Base-by-base conservation (phyloP, 306 rosid genomes). In the Ammopiptanthus mongolicus region DNA sequence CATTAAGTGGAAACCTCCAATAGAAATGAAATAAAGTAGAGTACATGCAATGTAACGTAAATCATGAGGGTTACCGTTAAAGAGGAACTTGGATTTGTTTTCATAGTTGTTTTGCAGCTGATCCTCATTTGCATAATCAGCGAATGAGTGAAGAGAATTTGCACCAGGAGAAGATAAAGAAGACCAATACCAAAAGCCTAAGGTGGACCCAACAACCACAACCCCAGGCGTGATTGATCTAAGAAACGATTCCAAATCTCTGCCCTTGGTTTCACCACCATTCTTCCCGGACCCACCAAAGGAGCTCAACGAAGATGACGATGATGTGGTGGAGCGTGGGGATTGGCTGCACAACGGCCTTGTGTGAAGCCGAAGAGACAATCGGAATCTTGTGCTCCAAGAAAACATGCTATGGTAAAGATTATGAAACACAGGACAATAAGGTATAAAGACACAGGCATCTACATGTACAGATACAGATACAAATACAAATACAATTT, bases 331-430 rank as follows among this genome's bases (percentile, higher is more conserved):
- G 65, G 80, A 42, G 52, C 80, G 62, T 23, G 65, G 82, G n/a
- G 85, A 74, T 77, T 88, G 86, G 84, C 5, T 60, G 47, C 31
- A 72, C 6, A 82, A 76, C 0, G 60, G 60, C 9, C 80, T 86
- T 41, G 62, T 61, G 56, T 36, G 55, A 25, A 34, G 84, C 23
- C 82, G 78, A 0, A 77, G 55, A 53, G 66, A 72, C 10, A 9
- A 71, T 17, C 55, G 80, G 50, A 81, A 79, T 78, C 77, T 82
- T 75, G 78, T 77, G 19, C 75, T 81, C 76, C 73, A 70, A 65
- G 91, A 84, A 90, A 85, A 90, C 96, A 88, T 92, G 31, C 48
- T 78, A 63, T 63, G 52, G 61, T 68, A 34, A 31, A 33, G 28
- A 55, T 33, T 31, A 31, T 44, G 62, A 64, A 61, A 50, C 11